phyloP scores from a whole-genome alignment of 805 yeast genomes.

The Schwanniomyces sp. region DNA sequence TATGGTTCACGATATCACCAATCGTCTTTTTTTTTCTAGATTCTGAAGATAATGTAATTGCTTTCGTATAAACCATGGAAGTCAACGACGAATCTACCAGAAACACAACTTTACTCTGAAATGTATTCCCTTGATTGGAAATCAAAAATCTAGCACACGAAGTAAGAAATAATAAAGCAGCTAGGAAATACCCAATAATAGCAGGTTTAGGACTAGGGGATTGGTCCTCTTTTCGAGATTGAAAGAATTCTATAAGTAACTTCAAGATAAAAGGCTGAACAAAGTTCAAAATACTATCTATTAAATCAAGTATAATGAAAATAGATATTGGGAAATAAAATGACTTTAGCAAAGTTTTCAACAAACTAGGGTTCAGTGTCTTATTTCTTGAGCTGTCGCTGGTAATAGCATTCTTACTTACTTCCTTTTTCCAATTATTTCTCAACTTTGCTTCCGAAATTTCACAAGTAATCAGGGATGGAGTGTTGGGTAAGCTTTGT shows the following conservation, averaged over 20 bases:
- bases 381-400: neutral
- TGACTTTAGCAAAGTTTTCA: neutral
- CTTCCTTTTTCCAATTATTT: neutral
- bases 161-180: conserved; percentile 22
- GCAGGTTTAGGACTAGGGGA: conserved; percentile 9
- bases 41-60: conserved; percentile 29
- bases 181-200: conserved; percentile 25
- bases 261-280: conserved; percentile 27
- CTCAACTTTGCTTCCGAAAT: neutral
- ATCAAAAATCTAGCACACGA: conserved; percentile 21
- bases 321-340: neutral
- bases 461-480: neutral
- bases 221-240: conserved; percentile 9
- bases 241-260: conserved; percentile 25
- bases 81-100: conserved; percentile 19
- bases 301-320: neutral
- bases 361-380: neutral
- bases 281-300: neutral
- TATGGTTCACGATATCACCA: conserved; percentile 34
- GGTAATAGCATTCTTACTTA: neutral
- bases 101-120: conserved; percentile 11
- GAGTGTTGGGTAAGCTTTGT: neutral
- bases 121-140: conserved; percentile 18
- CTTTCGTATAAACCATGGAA: conserved; percentile 26
- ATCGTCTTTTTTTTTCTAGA: conserved; percentile 29